Evolutionary conservation across 768 basidiomycete species (phyloP).

Genomic region (Gymnopilus dilepis): DNA sequence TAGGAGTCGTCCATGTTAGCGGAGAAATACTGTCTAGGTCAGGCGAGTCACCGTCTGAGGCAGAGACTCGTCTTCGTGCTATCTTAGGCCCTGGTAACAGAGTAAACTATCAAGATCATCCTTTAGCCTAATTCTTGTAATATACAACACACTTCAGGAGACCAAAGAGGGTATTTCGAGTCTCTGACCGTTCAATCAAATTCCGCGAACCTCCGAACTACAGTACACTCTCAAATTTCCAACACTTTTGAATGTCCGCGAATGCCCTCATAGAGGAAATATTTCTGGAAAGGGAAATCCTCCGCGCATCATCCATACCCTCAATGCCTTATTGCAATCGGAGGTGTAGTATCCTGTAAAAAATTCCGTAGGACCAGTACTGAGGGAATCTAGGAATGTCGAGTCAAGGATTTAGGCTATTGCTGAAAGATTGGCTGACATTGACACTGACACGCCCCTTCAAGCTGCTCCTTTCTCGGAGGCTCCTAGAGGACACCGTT

Average conservation of each 20-base stretch:
- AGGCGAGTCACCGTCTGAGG: neutral
- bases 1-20: neutral
- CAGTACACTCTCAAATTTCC: neutral
- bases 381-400: too few species aligned
- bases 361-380: too few species aligned
- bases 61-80: neutral
- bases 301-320: neutral
- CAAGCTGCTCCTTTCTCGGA: too few species aligned
- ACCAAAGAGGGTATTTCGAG: too few species aligned
- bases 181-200: too few species aligned
- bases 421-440: too few species aligned
- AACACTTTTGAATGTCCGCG: neutral
- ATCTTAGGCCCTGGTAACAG: neutral
- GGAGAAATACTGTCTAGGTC: neutral
- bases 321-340: too few species aligned
- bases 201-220: neutral
- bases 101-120: neutral
- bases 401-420: too few species aligned
- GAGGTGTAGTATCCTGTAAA: too few species aligned
- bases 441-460: too few species aligned
- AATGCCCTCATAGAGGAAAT: neutral
- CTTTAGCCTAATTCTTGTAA: neutral
- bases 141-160: neutral
- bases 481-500: too few species aligned
- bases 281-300: neutral